Evolutionary conservation across 2,329 filamentous ascomycete genomes (phyloP).

Genomic region (Sarocladium strictum): DNA sequence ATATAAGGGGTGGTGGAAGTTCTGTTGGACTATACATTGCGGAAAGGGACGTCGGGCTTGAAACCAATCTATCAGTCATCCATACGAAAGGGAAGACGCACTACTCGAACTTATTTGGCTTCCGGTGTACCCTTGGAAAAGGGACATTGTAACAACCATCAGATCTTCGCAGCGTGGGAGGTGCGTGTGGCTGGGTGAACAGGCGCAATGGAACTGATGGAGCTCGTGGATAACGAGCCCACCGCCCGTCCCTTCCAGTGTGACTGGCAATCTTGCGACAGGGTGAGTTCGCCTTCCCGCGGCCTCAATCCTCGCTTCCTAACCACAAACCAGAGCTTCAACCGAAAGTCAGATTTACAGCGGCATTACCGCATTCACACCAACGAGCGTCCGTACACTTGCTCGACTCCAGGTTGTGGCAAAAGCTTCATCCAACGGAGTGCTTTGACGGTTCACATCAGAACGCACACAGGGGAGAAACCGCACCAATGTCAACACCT

Average conservation of each 20-base stretch:
- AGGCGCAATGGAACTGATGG: constrained; percentile 53
- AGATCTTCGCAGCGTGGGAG: neutral
- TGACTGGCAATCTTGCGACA: constrained; percentile 56
- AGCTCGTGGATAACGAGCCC: constrained; percentile 59
- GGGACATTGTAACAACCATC: neutral
- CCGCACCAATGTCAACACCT: constrained; percentile 61
- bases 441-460: constrained; percentile 63
- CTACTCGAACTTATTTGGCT: no score
- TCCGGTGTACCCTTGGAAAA: neutral
- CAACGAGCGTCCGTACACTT: constrained; percentile 62
- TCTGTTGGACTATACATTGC: no score
- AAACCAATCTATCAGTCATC: no score
- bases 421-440: constrained; percentile 69
- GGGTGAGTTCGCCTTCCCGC: constrained; percentile 39
- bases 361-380: constrained; percentile 68
- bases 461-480: constrained; percentile 67
- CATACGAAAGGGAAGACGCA: no score
- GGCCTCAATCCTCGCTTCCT: neutral
- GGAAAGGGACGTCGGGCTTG: no score
- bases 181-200: neutral
- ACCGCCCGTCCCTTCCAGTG: constrained; percentile 58
- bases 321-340: no score
- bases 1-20: no score
- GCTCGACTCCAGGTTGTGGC: constrained; percentile 53
- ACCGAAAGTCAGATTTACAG: constrained; percentile 65